Evolutionary conservation across 1,284 basidiomycete genomes (phyloP).

Genomic region (Sutorius eximius): DNA sequence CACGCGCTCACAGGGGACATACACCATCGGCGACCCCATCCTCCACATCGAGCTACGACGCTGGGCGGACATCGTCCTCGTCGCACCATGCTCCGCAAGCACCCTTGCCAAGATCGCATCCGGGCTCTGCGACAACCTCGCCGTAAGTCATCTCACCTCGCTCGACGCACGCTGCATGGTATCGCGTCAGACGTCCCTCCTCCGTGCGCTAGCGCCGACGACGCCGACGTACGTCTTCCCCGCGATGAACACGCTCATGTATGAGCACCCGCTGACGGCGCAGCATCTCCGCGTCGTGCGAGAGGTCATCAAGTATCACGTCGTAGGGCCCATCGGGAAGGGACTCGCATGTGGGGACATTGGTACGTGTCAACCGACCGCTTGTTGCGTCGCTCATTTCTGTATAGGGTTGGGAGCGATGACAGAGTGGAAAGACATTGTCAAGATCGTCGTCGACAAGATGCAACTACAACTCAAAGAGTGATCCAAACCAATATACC

Average conservation of each 20-base stretch:
- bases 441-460: slow-evolving; percentile 61
- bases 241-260: slow-evolving; percentile 99
- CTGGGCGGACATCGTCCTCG: slow-evolving; percentile 94
- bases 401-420: slow-evolving; percentile 84
- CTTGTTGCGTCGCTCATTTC: background rate
- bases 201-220: slow-evolving; percentile 80
- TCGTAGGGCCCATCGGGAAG: slow-evolving; percentile 87
- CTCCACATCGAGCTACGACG: slow-evolving; percentile 94
- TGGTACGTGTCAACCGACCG: slow-evolving; percentile 49
- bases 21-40: slow-evolving; percentile 86
- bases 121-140: slow-evolving; percentile 89
- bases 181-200: slow-evolving; percentile 72
- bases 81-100: slow-evolving; percentile 95
- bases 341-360: slow-evolving; percentile 90
- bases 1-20: slow-evolving; percentile 43
- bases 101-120: slow-evolving; percentile 90
- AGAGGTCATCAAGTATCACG: slow-evolving; percentile 75
- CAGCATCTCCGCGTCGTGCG: slow-evolving; percentile 73
- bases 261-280: slow-evolving; percentile 88
- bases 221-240: slow-evolving; percentile 91
- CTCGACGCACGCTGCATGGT: background rate
- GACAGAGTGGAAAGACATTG: slow-evolving; percentile 88
- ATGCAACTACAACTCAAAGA: slow-evolving; percentile 42
- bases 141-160: slow-evolving; percentile 47
- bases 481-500: slow-evolving; percentile 8